Base-by-base conservation (phyloP, 495 filamentous ascomycete species). In the Eremomyces bilateralis region DNA sequence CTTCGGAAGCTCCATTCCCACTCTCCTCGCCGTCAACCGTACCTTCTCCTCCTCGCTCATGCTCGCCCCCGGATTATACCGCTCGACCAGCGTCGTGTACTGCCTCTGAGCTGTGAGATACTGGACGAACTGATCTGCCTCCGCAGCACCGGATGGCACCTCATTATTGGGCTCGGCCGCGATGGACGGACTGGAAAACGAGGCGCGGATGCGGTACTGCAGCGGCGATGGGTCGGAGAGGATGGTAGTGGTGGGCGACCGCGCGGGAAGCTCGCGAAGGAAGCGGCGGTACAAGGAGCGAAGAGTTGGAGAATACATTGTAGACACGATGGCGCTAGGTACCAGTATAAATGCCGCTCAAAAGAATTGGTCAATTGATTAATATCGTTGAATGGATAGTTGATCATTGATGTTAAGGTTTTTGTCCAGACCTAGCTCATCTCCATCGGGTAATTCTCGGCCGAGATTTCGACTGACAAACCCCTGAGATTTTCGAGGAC, bases 1-100 rank as follows among this genome's bases (percentile, higher is more conserved):
- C 20, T 59, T 51, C 10, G 85, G 85, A 51, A 95, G 54, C 57
- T 90, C 64, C 71, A 92, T 76, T 18, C 85, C 88, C 30, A 94
- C 80, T 53, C 80, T 66, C 54, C 79, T 60, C 11, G 88, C 85
- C 39, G 80, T 79, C 61, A 93, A 57, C 37, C 79, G 48, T 27
- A 93, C 71, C 41, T 71, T 61, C 59, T 90, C 82, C 56, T 90
- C 80, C 54, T 88, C 73, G 44, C 74, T 70, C 69, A 85, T 71
- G 31, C 57, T 58, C 69, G 83, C 76, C 4, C 81, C 80, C 4
- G 84, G 83, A 50, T 95, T 97, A 56, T 95, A 97, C 45, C 81
- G 63, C 51, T 93, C 85, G 17, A 95, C 40, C 22, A 94, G 53
- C 27, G 66, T 70, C 4, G 65, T 63, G 47, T 95, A 93, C 52